Base-by-base conservation (phyloP, 129 eudicot genomes). In the Helichrysum umbraculigerum region DNA sequence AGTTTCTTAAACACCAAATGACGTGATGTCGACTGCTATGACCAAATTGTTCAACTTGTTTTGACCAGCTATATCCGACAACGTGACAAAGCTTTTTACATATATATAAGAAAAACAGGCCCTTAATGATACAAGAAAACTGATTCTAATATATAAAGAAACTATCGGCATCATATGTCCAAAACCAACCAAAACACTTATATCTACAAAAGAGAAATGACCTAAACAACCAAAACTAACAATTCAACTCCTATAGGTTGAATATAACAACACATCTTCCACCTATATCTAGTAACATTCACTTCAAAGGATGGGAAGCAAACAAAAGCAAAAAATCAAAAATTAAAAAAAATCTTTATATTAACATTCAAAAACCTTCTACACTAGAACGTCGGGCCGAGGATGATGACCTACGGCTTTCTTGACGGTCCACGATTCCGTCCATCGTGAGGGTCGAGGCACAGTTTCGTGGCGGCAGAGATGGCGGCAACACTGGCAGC, bases 311-410 rank as follows among this genome's bases (percentile, higher is more conserved):
- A 47, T 12, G 5, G 17, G 54, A 63, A 61, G 57, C 56, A 73
- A 58, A 61, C 76, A 68, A 79, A 70, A 62, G 61, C 37, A n/a
- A 65, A 30, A 47, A 47, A 14, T 47, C 54, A 66, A 68, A 57
- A 57, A 69, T 93, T 88, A 30, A 19, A 71, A 25, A 79, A 69
- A 79, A 78, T 62, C 81, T 76, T 57, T 78, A 81, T 84, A 87
- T 84, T 86, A 89, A 85, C 89, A 83, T 72, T 88, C 89, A 88
- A 86, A 88, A 93, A 62, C 92, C 95, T 86, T 93, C 90, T 37
- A 93, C 96, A 81, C 92, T 87, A 7, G 92, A 81, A 79, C 89
- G 87, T 63, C 88, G 78, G 62, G 80, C 84, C 42, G 93, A 89
- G 7, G 93, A 80, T 1, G 89, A 81, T 8, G 90, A 88, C 76